These are phyloP conservation scores for Annulohypoxylon maeteangense DNA, from an alignment of 495 filamentous ascomycete species.

Conservation along the genomic window DNA sequence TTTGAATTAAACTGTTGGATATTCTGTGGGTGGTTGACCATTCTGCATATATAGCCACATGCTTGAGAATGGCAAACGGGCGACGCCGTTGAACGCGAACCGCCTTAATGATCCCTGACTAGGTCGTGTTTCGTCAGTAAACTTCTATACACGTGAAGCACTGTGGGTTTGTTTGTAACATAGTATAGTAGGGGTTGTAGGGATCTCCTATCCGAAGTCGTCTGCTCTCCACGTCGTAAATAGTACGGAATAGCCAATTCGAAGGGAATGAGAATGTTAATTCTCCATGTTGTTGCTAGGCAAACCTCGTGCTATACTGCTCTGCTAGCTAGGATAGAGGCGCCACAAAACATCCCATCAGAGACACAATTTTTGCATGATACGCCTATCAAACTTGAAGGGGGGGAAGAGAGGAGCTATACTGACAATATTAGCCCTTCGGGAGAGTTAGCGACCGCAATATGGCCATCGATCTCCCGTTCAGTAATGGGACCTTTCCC, in stretches of 20 bases:
- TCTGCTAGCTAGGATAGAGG: too few species aligned
- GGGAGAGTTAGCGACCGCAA: neutral
- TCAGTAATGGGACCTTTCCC: slow-evolving; percentile 5
- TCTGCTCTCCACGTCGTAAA: neutral
- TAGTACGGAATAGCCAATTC: neutral
- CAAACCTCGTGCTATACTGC: too few species aligned
- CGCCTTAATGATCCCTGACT: slow-evolving; percentile 31
- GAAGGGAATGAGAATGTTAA: neutral
- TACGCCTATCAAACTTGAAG: neutral
- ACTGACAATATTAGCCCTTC: slow-evolving; percentile 19
- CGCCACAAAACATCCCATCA: too few species aligned
- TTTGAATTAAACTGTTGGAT: too few species aligned
- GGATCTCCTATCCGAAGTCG: neutral
- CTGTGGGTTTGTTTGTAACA: too few species aligned
- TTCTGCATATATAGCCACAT: slow-evolving; percentile 30
- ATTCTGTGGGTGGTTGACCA: neutral
- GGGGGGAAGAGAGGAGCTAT: neutral
- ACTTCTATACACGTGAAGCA: neutral
- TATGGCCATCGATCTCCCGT: slow-evolving; percentile 35
- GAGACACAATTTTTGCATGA: neutral
- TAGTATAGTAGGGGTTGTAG: neutral
- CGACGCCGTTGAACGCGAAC: slow-evolving; percentile 32
- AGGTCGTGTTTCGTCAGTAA: slow-evolving; percentile 26
- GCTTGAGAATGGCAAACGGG: slow-evolving; percentile 27
- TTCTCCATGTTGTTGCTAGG: too few species aligned